Conservation (phyloP, 306 rosid genomes). For the Vigna mungo region DNA sequence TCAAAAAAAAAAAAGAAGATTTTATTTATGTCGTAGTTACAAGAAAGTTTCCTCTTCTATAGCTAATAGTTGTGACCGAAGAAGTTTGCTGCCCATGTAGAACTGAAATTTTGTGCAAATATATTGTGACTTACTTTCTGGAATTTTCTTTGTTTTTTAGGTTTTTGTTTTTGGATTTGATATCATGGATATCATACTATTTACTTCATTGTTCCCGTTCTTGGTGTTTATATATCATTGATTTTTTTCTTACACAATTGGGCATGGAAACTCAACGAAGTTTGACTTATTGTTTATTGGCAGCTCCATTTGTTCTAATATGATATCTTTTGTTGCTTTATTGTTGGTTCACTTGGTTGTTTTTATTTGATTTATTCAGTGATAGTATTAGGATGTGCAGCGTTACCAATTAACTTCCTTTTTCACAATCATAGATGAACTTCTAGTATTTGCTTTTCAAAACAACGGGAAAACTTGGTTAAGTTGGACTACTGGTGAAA, state of each 20-base stretch:
- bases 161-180: not conserved
- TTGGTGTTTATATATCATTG: not conserved
- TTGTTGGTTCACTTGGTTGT: not conserved
- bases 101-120: not conserved
- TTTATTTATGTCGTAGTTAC: not conserved
- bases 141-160: not conserved
- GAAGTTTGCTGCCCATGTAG: not conserved
- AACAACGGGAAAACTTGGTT: not conserved
- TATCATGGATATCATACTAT: not conserved
- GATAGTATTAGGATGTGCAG: not conserved
- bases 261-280: not conserved
- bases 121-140: not conserved
- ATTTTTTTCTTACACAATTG: not conserved
- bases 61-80: not conserved
- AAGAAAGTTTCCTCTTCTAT: not conserved
- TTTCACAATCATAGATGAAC: not conserved
- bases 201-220: not conserved
- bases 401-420: not conserved
- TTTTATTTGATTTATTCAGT: not conserved
- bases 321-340: not conserved
- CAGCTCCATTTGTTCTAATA: not conserved
- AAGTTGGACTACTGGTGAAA: too few species aligned
- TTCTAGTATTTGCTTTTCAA: too few species aligned
- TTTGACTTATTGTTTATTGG: not conserved
- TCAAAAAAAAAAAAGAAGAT: too few species aligned